These are phyloP conservation scores for Aspergillus baeticus DNA, from an alignment of 495 filamentous ascomycete genomes.

Conservation along the genomic window DNA sequence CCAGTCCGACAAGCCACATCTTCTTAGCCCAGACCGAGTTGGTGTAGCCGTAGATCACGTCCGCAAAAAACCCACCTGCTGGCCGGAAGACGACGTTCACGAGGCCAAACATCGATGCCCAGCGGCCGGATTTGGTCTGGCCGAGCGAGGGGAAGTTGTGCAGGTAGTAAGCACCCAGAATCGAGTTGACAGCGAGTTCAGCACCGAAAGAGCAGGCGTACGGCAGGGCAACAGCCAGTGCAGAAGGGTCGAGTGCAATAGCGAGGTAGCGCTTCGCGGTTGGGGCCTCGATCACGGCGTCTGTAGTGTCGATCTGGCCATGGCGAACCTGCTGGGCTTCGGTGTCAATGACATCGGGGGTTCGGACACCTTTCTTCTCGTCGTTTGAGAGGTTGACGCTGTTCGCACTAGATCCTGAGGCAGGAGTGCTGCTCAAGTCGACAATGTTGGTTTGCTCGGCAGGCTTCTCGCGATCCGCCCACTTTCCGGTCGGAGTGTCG, in stretches of 20 bases:
- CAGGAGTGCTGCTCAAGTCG: constrained; percentile 40
- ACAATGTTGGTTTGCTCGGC: constrained; percentile 42
- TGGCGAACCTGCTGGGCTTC: constrained; percentile 44
- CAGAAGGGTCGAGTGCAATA: constrained; percentile 64
- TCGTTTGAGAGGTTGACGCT: constrained; percentile 32
- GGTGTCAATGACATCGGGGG: constrained; percentile 36
- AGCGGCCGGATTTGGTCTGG: constrained; percentile 71
- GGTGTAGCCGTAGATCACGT: constrained; percentile 66
- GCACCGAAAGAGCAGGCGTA: constrained; percentile 87
- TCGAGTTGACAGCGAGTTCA: constrained; percentile 82
- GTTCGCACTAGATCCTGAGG: constrained; percentile 36
- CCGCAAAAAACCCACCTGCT: constrained; percentile 71
- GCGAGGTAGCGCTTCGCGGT: constrained; percentile 55
- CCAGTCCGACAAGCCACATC: constrained; percentile 60
- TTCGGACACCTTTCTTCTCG: constrained; percentile 39
- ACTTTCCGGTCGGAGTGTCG: constrained; percentile 81
- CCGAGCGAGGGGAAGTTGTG: constrained; percentile 72
- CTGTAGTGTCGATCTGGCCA: constrained; percentile 48
- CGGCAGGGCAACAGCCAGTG: constrained; percentile 61
- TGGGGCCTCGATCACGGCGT: constrained; percentile 61
- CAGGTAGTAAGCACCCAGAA: constrained; percentile 76
- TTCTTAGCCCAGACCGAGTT: constrained; percentile 77
- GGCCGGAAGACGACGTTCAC: constrained; percentile 78
- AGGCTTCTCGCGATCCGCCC: constrained; percentile 65
- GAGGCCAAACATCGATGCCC: constrained; percentile 90